These are phyloP conservation scores for Thielaviopsis euricoi DNA, from an alignment of 2,329 filamentous ascomycete genomes.

Conservation along the genomic window DNA sequence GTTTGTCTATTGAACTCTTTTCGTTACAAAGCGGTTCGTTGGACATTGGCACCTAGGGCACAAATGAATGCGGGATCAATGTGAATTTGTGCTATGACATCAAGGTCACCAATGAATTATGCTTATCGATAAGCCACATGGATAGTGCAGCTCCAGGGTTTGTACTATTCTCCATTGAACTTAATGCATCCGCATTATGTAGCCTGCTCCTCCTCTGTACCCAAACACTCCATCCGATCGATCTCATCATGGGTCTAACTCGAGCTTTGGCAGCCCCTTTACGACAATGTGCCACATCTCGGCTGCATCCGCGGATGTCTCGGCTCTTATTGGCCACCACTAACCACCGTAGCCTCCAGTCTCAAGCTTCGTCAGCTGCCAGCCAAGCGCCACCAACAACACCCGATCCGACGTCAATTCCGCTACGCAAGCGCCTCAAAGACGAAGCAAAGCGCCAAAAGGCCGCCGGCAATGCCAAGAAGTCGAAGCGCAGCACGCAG, in stretches of 20 bases:
- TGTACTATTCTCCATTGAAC: neutral
- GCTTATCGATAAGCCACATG: neutral
- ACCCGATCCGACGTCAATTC: slow-evolving; percentile 20
- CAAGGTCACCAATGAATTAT: neutral
- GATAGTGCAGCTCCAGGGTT: neutral
- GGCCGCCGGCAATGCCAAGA: slow-evolving; percentile 37
- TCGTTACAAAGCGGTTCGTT: neutral
- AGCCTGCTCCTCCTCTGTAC: neutral
- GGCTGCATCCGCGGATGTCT: neutral
- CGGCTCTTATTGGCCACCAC: neutral
- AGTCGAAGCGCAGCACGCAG: slow-evolving; percentile 29
- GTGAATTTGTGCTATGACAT: neutral
- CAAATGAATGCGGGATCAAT: neutral
- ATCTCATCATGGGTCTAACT: neutral
- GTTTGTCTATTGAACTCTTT: too few relatives aligned
- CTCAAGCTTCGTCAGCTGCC: slow-evolving; percentile 15
- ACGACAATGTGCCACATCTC: neutral
- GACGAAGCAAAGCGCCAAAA: slow-evolving; percentile 56
- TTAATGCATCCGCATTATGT: too few relatives aligned
- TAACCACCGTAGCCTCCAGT: neutral
- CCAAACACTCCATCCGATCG: neutral
- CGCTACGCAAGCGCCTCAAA: slow-evolving; percentile 56
- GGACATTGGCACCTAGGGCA: neutral
- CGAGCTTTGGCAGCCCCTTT: neutral
- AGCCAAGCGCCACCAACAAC: slow-evolving; percentile 12